Base-by-base conservation (phyloP, 1,139 yeast genomes). In the Suhomyces ambrosiae region DNA sequence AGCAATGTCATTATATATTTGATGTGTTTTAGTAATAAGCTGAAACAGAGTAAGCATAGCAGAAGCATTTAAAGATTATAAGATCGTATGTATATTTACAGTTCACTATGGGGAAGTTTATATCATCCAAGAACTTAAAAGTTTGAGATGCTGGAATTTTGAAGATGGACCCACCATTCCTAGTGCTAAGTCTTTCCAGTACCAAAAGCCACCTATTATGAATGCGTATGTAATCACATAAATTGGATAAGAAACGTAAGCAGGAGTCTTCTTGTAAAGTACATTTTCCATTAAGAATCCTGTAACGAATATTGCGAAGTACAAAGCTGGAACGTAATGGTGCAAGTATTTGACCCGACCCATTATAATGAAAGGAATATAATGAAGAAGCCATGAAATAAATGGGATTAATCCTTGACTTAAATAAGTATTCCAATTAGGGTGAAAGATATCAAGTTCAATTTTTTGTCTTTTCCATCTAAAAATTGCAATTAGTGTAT, bases 321-420 rank as follows among this genome's bases (percentile, higher is more conserved):
- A 64, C 23, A 57, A 48, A 2, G 70, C 70, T 2, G 68, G 70
- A 14, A 58, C 66, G 33, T 64, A 64, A 39, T 64, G 70, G 45
- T 64, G 70, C 23, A 64, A 47, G 35, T 64, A 64, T 5, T 61
- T 64, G 10, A 64, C 68, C 23, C 70, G 46, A 5, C 65, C 65
- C 70, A 64, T 64, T 13, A 56, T 30, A 5, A 62, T 53, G 38
- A 63, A 64, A 1, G 70, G 70, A 21, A 52, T 35, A 38, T 53
- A 64, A 37, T 64, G 67, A n/a, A 62, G 44, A 15, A 58, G 8
- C 68, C 68, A 64, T 2, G 64, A 67, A 12, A 56, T 23, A 32
- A 62, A 50, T 5, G 70, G 70, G 6, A 63, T 41, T 5, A 66
- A 35, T 1, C 68, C 72, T 25, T 56, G 61, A 39, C 53, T 48